A percentile compares a stretch with the other conserved stretches of the same genome.
Conservation (phyloP, 1,284 basidiomycete species). For the Fomitopsis schrenkii region DNA sequence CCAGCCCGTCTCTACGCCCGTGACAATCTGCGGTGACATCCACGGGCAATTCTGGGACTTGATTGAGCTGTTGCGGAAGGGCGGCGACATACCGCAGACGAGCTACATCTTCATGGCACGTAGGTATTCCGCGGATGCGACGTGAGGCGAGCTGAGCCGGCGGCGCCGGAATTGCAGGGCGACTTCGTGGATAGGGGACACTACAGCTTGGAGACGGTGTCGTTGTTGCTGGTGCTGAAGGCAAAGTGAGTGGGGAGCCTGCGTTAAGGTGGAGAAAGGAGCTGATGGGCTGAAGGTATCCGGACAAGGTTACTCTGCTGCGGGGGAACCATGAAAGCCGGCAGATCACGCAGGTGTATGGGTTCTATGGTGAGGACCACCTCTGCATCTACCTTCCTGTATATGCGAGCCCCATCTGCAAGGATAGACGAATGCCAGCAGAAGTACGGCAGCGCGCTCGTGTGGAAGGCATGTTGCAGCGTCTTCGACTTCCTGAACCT, state of each 20-base stretch:
- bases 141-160: conserved; percentile 19
- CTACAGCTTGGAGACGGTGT: conserved; percentile 95
- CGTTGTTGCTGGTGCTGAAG: conserved; percentile 85
- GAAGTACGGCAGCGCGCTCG: conserved; percentile 91
- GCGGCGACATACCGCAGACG: conserved; percentile 84
- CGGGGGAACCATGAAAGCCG: conserved; percentile 95
- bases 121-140: conserved; percentile 36
- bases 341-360: conserved; percentile 98
- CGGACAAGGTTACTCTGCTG: conserved; percentile 87
- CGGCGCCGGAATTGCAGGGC: conserved; percentile 49
- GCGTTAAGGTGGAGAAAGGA: neutral
- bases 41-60: conserved; percentile 96
- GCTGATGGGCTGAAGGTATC: conserved; percentile 45
- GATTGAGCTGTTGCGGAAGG: conserved; percentile 85
- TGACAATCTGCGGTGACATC: conserved; percentile 72
- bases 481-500: conserved; percentile 95
- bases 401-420: neutral
- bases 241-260: conserved; percentile 55
- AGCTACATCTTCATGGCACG: conserved; percentile 98
- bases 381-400: neutral
- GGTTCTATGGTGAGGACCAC: conserved; percentile 80
- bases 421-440: conserved; percentile 88
- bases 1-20: conserved; percentile 87
- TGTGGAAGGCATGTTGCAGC: conserved; percentile 95
- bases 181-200: conserved; percentile 98